A percentile compares a stretch with the other conserved stretches of the same genome.
Evolutionary conservation across 176 grass and related monocot genomes (phyloP).

Genomic region (Secale cereale): DNA sequence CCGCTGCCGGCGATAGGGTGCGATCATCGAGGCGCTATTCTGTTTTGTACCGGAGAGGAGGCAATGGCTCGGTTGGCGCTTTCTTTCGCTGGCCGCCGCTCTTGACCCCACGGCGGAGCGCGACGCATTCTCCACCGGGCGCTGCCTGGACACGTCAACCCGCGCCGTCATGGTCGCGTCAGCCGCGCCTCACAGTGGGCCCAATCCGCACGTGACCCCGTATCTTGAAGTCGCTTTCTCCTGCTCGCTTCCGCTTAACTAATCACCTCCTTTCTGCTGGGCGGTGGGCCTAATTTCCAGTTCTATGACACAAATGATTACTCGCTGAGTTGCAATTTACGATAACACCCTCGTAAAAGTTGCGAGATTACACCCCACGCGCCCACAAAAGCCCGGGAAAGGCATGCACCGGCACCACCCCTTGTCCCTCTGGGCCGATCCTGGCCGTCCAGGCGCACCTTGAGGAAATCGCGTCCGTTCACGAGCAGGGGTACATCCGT

Average conservation of each 20-base stretch:
- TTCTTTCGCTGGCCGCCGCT: not conserved
- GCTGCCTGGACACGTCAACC: not conserved
- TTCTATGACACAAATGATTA: not conserved
- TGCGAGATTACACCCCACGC: not conserved
- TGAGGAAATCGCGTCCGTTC: not conserved
- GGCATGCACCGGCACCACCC: not conserved
- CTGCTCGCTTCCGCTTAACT: not conserved
- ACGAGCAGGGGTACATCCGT: not conserved
- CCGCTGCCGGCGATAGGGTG: not conserved
- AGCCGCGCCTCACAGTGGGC: not conserved
- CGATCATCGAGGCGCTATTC: not conserved
- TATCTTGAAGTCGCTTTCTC: not conserved
- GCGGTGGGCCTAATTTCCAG: not conserved
- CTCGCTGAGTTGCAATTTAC: not conserved
- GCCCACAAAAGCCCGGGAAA: not conserved
- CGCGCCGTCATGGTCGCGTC: not conserved
- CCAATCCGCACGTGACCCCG: conserved; percentile 1
- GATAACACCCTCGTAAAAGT: not conserved
- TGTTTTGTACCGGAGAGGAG: too few species aligned
- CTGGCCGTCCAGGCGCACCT: not conserved
- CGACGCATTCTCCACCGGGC: not conserved
- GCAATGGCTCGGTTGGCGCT: too few species aligned
- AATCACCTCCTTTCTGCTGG: not conserved
- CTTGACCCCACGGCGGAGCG: not conserved
- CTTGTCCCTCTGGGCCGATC: not conserved